phyloP scores from a whole-genome alignment of 495 filamentous ascomycete species.

The Penicillium atrosanguineum region DNA sequence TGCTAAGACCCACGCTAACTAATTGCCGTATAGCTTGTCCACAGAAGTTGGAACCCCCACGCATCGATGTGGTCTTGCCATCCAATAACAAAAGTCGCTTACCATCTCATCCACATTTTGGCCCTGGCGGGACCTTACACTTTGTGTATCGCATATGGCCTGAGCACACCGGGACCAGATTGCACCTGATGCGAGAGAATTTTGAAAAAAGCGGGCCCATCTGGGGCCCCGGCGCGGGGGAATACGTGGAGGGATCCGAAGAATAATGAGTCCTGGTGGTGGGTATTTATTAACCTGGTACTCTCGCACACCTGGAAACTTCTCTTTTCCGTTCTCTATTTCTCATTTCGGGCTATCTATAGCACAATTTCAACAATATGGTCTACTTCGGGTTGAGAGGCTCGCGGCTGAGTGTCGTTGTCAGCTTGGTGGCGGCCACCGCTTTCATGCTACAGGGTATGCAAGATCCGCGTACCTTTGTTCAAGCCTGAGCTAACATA shows the following conservation, averaged over 20 bases:
- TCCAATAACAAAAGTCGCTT: not conserved
- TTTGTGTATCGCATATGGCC: not conserved
- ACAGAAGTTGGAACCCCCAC: not conserved
- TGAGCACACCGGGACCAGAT: not conserved
- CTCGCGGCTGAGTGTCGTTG: not conserved
- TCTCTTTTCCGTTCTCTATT: not conserved
- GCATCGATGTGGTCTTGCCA: not conserved
- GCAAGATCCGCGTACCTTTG: not conserved
- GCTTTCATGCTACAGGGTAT: conserved; percentile 42
- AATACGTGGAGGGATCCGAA: not conserved
- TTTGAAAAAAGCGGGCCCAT: not conserved
- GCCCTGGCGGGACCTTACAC: not conserved
- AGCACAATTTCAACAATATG: not conserved
- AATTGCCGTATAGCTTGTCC: not conserved
- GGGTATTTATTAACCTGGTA: not conserved
- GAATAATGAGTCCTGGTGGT: not conserved
- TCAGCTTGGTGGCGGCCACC: conserved; percentile 17
- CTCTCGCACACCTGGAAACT: not conserved
- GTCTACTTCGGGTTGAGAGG: not conserved
- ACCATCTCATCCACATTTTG: not conserved
- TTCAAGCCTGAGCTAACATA: not conserved
- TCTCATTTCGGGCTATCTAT: too few relatives aligned
- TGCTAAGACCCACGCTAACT: not conserved
- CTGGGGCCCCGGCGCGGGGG: not conserved
- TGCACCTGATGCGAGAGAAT: not conserved